Base-by-base conservation (phyloP, 106 monocot genomes). In the Dendrobium officinale region DNA sequence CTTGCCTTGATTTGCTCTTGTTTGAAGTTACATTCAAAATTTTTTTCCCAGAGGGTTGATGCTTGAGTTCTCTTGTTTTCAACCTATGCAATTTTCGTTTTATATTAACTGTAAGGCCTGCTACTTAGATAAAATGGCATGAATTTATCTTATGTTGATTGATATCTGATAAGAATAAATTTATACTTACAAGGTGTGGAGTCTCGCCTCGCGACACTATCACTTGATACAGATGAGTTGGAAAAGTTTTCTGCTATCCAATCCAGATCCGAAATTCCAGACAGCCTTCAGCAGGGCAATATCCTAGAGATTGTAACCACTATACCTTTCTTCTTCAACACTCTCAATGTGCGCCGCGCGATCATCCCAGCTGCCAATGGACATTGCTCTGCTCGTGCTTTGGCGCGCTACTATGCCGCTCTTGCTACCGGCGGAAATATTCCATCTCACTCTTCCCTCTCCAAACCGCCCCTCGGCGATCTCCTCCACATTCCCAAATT, bases 301-400 rank as follows among this genome's bases (percentile, higher is more conserved):
- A 4, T 93, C 29, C 66, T 31, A 7, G 89, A 93, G 81, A 88
- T 88, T 75, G 90, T 77, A 20, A 24, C 86, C 44, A 85, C 81
- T 20, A 42, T 95, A 29, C 93, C 95, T 0, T 83, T 91, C 75
- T 79, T 99, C 56, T 99, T 99, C 83, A 99, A 99, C 82, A 88
- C 90, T 8, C 93, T 99, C 26, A 93, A 95, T 75, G 75, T 89
- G 3, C 93, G 99, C 8, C 91, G 99, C 68, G 99, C 99, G 9
- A 86, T 95, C 72, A 81, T 99, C n/a, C 99, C 99, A 49, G 99
- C 99, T 13, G 93, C 95, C 81, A 99, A 93, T 42, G 99, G 99
- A 0, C 99, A 99, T 81, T 88, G 89, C 70, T 95, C 99, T 0
- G 99, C 99, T 26, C 95, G 99, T 58, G 99, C 99, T 0, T 77